Conservation (phyloP, 1,284 basidiomycete species). For the Cutaneotrichosporon spelunceum region DNA sequence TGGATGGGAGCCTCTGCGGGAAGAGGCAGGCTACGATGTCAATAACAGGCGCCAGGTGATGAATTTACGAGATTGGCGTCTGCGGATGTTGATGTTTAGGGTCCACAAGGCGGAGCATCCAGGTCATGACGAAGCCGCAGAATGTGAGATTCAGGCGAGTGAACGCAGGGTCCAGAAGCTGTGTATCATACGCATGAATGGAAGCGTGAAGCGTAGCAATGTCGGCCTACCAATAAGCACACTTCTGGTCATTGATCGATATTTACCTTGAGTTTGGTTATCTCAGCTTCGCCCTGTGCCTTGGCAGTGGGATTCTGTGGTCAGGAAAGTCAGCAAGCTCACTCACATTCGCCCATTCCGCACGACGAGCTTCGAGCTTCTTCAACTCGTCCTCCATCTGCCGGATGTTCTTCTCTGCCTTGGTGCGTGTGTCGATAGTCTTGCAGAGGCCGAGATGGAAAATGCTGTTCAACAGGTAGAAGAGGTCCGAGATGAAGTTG, state of each 20-base stretch:
- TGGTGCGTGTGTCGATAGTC: constrained; percentile 70
- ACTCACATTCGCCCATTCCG: constrained; percentile 63
- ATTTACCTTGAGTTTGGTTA: constrained; percentile 68
- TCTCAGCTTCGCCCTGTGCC: constrained; percentile 58
- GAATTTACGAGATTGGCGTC: constrained; percentile 62
- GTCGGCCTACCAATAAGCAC: constrained; percentile 56
- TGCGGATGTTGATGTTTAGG: constrained; percentile 75
- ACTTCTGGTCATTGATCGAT: neutral
- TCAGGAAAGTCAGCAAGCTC: constrained; percentile 18
- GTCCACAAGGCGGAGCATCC: constrained; percentile 92
- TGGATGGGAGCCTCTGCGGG: constrained; percentile 76
- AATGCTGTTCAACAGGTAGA: constrained; percentile 79
- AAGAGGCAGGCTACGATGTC: constrained; percentile 67
- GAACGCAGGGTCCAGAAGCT: constrained; percentile 82
- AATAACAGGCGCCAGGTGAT: neutral
- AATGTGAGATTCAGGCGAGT: constrained; percentile 77
- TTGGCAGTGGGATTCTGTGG: constrained; percentile 51
- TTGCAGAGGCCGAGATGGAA: constrained; percentile 80
- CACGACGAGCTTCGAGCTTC: constrained; percentile 68
- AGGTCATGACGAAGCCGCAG: constrained; percentile 84
- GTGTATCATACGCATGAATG: constrained; percentile 76
- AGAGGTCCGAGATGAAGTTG: constrained; percentile 95
- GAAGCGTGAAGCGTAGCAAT: constrained; percentile 63
- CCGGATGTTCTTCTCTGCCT: constrained; percentile 67
- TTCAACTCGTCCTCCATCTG: constrained; percentile 76